Evolutionary conservation across 352 stramenopile species (phyloP), one percentile per base, ranked within the genome.

Genomic region (Aphanomyces cochlioides): DNA sequence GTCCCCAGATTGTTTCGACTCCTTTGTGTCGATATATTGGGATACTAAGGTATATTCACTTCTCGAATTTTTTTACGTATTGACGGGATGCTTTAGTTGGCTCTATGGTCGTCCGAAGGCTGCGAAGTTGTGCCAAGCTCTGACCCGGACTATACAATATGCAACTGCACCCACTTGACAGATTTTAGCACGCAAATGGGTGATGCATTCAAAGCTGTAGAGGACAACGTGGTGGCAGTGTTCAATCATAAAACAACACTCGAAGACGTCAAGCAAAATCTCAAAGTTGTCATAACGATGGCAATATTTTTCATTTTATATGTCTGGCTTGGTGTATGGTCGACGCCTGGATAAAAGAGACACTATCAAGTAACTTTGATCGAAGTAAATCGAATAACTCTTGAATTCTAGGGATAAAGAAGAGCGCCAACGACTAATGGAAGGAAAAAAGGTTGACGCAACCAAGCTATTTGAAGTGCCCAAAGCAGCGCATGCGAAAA

Each of bases 91-190:
- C n/a, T 34, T n/a, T 69, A 69, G 63, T 77, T 67, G 43, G 78
- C 73, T 15, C 70, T 63, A 3, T 92, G 84, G 84, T 89, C 84
- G 0, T 84, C 84, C 1, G 74, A 87, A 2, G 84, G 84, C 3
- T 92, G 84, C 47, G 39, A 57, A 28, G 76, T 78, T 7, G 79
- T 78, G 7, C 88, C 79, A 3, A 77, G 78, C 36, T 34, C 50
- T 10, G 79, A 90, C 37, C 79, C 79, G 1, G 72, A 82, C n/a
- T 90, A 89, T 56, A 92, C 81, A 36, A 86, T 90, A 37, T 92
- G 84, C 56, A 78, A 87, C 56, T 92, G 84, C 66, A 87, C 76
- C 15, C 84, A 92, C 73, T 73, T 92, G 43, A 92, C 84, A 0
- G 84, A 92, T 58, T 92, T 92, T 40, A 81, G 79, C 4, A 88